These are phyloP conservation scores for Botrytis squamosa DNA, from an alignment of 2,329 filamentous ascomycete species.

Conservation along the genomic window DNA sequence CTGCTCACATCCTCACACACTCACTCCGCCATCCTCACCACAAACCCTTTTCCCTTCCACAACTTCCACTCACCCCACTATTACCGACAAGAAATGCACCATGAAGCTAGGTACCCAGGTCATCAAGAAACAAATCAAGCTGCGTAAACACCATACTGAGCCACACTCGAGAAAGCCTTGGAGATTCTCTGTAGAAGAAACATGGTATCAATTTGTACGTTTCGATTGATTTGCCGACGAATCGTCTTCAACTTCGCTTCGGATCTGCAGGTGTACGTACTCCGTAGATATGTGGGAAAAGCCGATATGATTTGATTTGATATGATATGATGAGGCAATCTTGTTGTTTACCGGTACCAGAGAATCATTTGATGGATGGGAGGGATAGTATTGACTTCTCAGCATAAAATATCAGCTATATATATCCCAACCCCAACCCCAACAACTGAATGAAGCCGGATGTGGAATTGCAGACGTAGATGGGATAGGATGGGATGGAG, in stretches of 20 bases:
- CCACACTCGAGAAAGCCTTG: neutral
- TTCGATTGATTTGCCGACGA: neutral
- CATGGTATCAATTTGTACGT: neutral
- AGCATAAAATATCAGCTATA: neutral
- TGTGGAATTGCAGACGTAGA: neutral
- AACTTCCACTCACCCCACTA: neutral
- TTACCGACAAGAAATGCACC: neutral
- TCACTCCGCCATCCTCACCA: too few relatives aligned
- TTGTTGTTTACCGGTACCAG: neutral
- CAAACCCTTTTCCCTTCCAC: neutral
- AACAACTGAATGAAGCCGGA: neutral
- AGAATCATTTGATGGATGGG: neutral
- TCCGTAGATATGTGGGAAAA: neutral
- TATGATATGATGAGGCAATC: neutral
- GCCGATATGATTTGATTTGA: too few relatives aligned
- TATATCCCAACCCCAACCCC: neutral
- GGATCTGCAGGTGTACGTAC: neutral
- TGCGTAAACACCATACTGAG: neutral
- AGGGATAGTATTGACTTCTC: neutral
- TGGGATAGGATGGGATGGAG: too few relatives aligned
- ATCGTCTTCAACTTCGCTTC: neutral
- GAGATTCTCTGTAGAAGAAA: too few relatives aligned
- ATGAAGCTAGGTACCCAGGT: neutral
- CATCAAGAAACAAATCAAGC: too few relatives aligned
- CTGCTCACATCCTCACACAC: too few relatives aligned